These are phyloP conservation scores for Thermothelomyces thermophilus DNA, from an alignment of 2,329 filamentous ascomycete genomes.

Conservation along the genomic window DNA sequence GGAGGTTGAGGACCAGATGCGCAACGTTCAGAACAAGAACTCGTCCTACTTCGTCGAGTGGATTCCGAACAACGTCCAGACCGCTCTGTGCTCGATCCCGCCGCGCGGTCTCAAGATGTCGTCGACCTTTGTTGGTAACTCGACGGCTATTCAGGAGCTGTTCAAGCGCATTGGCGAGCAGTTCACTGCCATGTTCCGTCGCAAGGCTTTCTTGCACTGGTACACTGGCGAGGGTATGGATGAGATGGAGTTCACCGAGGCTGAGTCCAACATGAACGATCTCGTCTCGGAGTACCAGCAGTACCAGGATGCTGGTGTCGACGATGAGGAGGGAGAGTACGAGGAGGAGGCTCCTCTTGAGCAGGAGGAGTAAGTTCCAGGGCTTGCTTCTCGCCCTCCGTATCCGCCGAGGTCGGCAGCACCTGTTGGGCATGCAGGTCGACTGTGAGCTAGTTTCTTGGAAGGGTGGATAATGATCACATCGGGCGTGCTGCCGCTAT, in stretches of 20 bases:
- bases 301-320: slow-evolving; percentile 98
- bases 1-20: slow-evolving; percentile 99
- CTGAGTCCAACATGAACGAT: slow-evolving; percentile 99
- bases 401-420: neutral
- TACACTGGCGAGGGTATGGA: slow-evolving; percentile 99
- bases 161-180: slow-evolving; percentile 99
- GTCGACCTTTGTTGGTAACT: slow-evolving; percentile 98
- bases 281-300: slow-evolving; percentile 99
- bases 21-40: slow-evolving; percentile 99
- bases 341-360: slow-evolving; percentile 75
- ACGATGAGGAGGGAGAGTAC: slow-evolving; percentile 95
- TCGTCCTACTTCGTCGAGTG: slow-evolving; percentile 99
- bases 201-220: slow-evolving; percentile 99
- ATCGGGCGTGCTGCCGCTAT: slow-evolving; percentile 1
- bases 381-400: neutral
- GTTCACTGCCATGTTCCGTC: slow-evolving; percentile 99
- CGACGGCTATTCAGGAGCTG: slow-evolving; percentile 98
- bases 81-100: slow-evolving; percentile 96
- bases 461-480: slow-evolving; percentile 7
- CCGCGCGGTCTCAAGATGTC: slow-evolving; percentile 98
- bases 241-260: slow-evolving; percentile 99
- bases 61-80: slow-evolving; percentile 99
- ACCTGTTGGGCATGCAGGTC: neutral
- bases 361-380: slow-evolving; percentile 51
- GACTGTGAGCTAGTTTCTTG: slow-evolving; percentile 8